A percentile compares a stretch with the other conserved stretches of the same genome.
Evolutionary conservation across 192 early-diverging fungal species (phyloP).

Genomic region (Obelidium mucronatum): DNA sequence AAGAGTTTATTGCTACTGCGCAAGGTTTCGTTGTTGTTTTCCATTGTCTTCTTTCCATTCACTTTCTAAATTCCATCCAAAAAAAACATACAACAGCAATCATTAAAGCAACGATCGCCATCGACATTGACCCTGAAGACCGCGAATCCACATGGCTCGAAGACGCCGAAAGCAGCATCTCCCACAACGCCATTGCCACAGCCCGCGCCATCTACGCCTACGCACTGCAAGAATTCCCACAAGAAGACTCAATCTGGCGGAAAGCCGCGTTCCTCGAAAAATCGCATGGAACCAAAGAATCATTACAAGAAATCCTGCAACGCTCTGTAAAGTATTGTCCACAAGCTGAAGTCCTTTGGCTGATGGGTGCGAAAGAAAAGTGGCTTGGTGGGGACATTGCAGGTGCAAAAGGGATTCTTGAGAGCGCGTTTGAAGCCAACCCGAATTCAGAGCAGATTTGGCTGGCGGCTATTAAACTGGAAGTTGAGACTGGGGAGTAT

Average conservation of each 20-base stretch:
- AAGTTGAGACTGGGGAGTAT: constrained; percentile 86
- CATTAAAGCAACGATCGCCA: constrained; percentile 75
- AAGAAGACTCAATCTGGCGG: constrained; percentile 84
- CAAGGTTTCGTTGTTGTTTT: too few species aligned
- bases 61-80: too few species aligned
- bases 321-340: constrained; percentile 91
- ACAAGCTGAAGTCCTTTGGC: constrained; percentile 92
- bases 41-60: too few species aligned
- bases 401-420: constrained; percentile 84
- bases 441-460: constrained; percentile 92
- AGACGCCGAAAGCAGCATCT: constrained; percentile 81
- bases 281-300: constrained; percentile 75
- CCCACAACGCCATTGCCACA: constrained; percentile 69
- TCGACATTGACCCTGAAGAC: constrained; percentile 83
- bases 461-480: constrained; percentile 95
- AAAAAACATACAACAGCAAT: too few species aligned
- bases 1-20: constrained; percentile 79
- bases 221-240: constrained; percentile 78
- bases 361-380: constrained; percentile 96
- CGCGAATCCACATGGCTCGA: constrained; percentile 84
- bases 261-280: constrained; percentile 89
- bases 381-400: constrained; percentile 85
- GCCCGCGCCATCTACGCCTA: constrained; percentile 89
- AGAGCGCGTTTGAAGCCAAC: constrained; percentile 88
- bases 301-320: constrained; percentile 78